Evolutionary conservation across 2,329 filamentous ascomycete species (phyloP), one percentile per base, ranked within the genome.

Genomic region (Fusarium palustre): DNA sequence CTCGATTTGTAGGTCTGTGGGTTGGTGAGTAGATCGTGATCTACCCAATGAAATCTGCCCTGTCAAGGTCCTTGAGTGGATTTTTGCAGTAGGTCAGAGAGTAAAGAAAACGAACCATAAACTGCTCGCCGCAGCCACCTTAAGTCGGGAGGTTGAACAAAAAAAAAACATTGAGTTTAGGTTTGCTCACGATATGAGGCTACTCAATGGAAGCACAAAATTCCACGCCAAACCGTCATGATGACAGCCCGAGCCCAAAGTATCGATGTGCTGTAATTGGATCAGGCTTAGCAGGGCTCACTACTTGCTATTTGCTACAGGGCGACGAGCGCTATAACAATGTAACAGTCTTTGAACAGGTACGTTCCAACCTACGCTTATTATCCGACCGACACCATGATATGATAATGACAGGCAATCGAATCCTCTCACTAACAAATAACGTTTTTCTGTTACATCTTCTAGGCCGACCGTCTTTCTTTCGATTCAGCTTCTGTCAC

Each of bases 401-500:
- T 10, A 36, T 9, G 10, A 36, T 18, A 36, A 0, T 10, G 12
- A 25, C 59, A 43, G 20, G 50, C 57, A n/a, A 25, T 56, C 10
- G 24, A 39, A 61, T 38, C 13, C 43, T 60, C 7, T 7, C 30
- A 8, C 25, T 20, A 31, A 54, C 33, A 28, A 30, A 30, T 52
- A 24, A 39, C 28, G 11, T 9, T 43, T 42, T 7, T 11, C n/a
- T 36, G 8, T 20, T 39, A 13, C n/a, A 39, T 25, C 22, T 43
- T 25, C 13, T 18, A 4, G 80, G 75, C 77, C 22, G 64, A 75
- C 5, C 63, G 55, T 13, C 73, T 82, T 3, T 78, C 81, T 0
- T 78, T 82, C 48, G 80, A 81, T 61, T 75, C 77, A 10, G 79
- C 80, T 2, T 82, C 80, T 1, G 76, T 82, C 10, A 74, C 79